These are phyloP conservation scores for Lathyrus aphaca DNA, from an alignment of 306 rosid genomes.

Conservation along the genomic window DNA sequence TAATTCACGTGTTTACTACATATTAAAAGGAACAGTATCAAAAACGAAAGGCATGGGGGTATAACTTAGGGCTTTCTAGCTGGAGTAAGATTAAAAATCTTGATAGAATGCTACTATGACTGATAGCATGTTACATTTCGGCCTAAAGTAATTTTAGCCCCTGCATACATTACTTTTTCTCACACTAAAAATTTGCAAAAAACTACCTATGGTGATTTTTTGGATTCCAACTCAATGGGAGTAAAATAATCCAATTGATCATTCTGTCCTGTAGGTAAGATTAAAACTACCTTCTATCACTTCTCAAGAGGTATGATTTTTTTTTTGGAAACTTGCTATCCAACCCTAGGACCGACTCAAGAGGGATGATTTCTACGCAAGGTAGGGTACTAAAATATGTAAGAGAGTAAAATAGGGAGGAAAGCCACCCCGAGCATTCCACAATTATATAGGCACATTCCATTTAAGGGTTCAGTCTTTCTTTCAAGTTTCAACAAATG, in stretches of 20 bases:
- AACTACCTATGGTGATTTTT: neutral
- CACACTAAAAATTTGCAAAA: constrained; percentile 24
- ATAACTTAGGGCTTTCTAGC: constrained; percentile 18
- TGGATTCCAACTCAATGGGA: constrained; percentile 7
- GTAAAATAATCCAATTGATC: constrained; percentile 6
- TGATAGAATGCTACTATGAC: no score
- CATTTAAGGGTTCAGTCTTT: constrained; percentile 2
- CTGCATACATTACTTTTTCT: constrained; percentile 12
- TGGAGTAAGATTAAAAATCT: constrained; percentile 20
- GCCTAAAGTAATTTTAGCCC: no score
- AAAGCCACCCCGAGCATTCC: constrained; percentile 3
- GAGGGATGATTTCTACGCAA: constrained; percentile 3
- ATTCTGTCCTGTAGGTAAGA: neutral
- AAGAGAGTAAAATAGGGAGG: constrained; percentile 18
- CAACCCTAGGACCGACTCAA: no score
- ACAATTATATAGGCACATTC: constrained; percentile 14
- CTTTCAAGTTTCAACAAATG: constrained; percentile 19
- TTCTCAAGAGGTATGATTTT: no score
- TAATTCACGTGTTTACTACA: constrained; percentile 8
- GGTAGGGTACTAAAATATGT: neutral
- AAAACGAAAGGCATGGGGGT: neutral
- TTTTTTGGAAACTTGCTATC: no score
- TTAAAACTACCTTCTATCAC: neutral
- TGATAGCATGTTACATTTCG: constrained; percentile 14
- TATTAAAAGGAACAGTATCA: neutral